These are phyloP conservation scores for Salvia sclarea DNA, from an alignment of 305 asterid species.

Conservation along the genomic window DNA sequence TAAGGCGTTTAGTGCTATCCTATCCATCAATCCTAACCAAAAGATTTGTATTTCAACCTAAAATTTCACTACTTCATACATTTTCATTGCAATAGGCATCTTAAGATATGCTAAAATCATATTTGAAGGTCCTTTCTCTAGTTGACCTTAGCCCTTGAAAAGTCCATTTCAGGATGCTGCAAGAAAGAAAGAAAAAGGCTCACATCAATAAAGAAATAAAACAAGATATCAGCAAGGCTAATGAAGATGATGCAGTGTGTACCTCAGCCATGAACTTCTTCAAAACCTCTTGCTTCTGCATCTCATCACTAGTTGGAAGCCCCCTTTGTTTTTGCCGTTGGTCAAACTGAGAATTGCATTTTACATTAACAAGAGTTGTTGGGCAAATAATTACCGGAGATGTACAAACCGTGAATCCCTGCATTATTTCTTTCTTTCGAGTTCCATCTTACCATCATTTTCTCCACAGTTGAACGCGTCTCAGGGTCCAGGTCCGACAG, in stretches of 20 bases:
- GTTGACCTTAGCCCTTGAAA: constrained; percentile 58
- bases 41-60: not conserved
- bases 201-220: not conserved
- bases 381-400: not conserved
- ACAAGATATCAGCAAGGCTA: not conserved
- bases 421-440: no score
- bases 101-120: not conserved
- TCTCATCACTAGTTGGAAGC: constrained; percentile 76
- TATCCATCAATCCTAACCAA: not conserved
- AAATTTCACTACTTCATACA: not conserved
- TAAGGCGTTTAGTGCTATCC: not conserved
- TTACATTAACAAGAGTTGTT: not conserved
- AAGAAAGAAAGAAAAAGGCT: not conserved
- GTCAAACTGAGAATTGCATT: constrained; percentile 58
- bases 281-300: constrained; percentile 72
- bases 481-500: constrained; percentile 81
- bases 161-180: constrained; percentile 93
- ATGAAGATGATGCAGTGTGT: not conserved
- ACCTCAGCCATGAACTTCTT: constrained; percentile 91
- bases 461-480: constrained; percentile 77
- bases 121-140: not conserved
- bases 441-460: constrained; percentile 86
- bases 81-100: no score
- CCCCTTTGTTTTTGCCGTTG: constrained; percentile 94
- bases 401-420: constrained; percentile 1